phyloP scores from a whole-genome alignment of 1,139 yeast species.

The Zygosaccharomyces sapae region DNA sequence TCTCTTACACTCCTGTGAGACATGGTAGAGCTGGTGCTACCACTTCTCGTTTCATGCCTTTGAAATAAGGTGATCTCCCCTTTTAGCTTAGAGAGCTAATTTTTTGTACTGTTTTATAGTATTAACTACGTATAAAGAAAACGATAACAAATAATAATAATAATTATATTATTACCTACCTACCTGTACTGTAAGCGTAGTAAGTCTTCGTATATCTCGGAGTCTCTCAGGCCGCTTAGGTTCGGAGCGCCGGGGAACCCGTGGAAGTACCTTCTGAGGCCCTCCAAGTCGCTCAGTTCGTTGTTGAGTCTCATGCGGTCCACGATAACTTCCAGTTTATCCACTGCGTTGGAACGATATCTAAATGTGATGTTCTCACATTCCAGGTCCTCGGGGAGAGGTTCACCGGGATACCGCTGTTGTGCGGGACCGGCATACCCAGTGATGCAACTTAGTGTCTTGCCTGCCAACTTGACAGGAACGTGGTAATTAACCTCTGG shows the following conservation, averaged over 20 bases:
- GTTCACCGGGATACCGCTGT: conserved; percentile 32
- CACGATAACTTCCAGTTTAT: conserved; percentile 37
- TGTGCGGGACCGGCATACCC: conserved; percentile 38
- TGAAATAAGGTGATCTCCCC: conserved; percentile 41
- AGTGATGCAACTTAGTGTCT: conserved; percentile 36
- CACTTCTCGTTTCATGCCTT: conserved; percentile 79
- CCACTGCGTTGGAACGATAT: conserved; percentile 37
- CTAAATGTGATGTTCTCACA: conserved; percentile 35
- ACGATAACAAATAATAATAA: conserved; percentile 1
- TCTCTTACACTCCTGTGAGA: conserved; percentile 98
- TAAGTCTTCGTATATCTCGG: conserved; percentile 60
- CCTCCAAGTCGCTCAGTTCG: conserved; percentile 54
- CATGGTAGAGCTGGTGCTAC: conserved; percentile 99
- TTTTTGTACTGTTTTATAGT: conserved; percentile 3
- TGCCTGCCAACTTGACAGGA: conserved; percentile 34
- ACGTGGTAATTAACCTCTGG: conserved; percentile 42
- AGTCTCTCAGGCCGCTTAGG: conserved; percentile 51
- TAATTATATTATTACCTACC: conserved; percentile 1
- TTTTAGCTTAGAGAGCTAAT: background rate
- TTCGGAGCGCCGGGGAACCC: conserved; percentile 61
- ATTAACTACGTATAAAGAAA: conserved; percentile 7
- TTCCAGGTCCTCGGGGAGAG: conserved; percentile 33
- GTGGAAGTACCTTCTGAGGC: conserved; percentile 48
- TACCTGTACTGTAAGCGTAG: conserved; percentile 20
- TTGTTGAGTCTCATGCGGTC: conserved; percentile 43